Percentiles rank a stretch among this genome's conserved stretches.
phyloP scores from a whole-genome alignment of 2,329 filamentous ascomycete species.

The Xylariaceae sp. region DNA sequence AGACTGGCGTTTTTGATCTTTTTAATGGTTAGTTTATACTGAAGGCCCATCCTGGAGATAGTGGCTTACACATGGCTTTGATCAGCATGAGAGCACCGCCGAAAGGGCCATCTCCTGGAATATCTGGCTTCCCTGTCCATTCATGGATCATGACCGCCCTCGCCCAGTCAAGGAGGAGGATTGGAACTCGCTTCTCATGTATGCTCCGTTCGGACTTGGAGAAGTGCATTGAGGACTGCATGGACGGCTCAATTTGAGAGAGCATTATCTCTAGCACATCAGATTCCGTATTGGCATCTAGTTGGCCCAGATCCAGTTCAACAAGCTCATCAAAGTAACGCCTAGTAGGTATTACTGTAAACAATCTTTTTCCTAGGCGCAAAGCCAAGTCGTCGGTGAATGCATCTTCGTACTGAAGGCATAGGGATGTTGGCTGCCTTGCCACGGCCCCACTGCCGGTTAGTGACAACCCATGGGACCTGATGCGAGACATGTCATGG shows the following conservation, averaged over 20 bases:
- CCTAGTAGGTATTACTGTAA: constrained; percentile 61
- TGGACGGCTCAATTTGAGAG: constrained; percentile 59
- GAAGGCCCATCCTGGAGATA: not conserved
- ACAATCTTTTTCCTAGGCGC: constrained; percentile 62
- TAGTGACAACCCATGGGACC: constrained; percentile 59
- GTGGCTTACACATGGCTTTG: constrained; percentile 69
- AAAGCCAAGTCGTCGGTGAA: constrained; percentile 67
- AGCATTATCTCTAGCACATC: constrained; percentile 58
- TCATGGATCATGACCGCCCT: constrained; percentile 76
- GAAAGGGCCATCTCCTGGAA: constrained; percentile 72
- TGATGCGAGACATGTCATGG: constrained; percentile 65
- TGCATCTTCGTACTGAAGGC: constrained; percentile 66
- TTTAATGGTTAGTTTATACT: constrained; percentile 26
- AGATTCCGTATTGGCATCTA: constrained; percentile 40
- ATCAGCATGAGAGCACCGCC: constrained; percentile 80
- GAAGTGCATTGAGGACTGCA: constrained; percentile 54
- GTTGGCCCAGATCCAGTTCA: constrained; percentile 43
- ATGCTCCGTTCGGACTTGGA: constrained; percentile 56
- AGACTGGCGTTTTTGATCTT: constrained; percentile 66
- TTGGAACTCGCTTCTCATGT: constrained; percentile 63
- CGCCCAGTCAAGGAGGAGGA: constrained; percentile 71
- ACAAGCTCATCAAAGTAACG: constrained; percentile 56
- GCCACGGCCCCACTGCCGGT: constrained; percentile 53
- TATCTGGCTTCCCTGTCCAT: constrained; percentile 78
- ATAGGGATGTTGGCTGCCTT: constrained; percentile 55